Evolutionary conservation across 495 filamentous ascomycete species (phyloP).

Genomic region (Aspergillus funiculosus): DNA sequence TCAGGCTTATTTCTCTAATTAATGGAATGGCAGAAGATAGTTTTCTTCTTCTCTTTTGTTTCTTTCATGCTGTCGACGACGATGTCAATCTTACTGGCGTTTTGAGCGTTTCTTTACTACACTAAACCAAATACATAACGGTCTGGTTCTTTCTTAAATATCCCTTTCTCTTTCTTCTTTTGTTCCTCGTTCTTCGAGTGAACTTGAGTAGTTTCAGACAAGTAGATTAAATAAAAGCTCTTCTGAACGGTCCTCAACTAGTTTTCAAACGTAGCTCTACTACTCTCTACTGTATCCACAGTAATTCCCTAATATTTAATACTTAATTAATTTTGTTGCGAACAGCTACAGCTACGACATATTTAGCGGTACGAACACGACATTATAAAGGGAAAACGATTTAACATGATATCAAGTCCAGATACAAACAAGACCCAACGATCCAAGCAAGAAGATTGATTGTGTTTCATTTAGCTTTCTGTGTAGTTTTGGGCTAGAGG

Average conservation of each 20-base stretch:
- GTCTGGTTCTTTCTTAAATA: slow-evolving; percentile 13
- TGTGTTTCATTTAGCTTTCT: too few species aligned
- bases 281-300: too few species aligned
- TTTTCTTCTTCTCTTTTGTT: slow-evolving; percentile 11
- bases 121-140: slow-evolving; percentile 15
- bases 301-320: too few species aligned
- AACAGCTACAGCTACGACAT: too few species aligned
- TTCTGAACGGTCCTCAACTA: too few species aligned
- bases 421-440: too few species aligned
- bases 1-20: slow-evolving; percentile 12
- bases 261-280: background rate
- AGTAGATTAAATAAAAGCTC: slow-evolving; percentile 13
- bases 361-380: too few species aligned
- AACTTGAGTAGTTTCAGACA: slow-evolving; percentile 7
- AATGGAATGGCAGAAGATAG: slow-evolving; percentile 13
- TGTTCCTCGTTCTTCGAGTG: background rate
- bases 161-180: slow-evolving; percentile 6
- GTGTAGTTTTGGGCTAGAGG: too few species aligned
- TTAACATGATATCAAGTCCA: too few species aligned
- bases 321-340: too few species aligned
- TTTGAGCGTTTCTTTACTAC: slow-evolving; percentile 29
- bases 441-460: too few species aligned
- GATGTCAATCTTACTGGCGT: slow-evolving; percentile 26
- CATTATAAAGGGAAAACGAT: too few species aligned
- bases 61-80: slow-evolving; percentile 17